Conservation (phyloP, 2,329 filamentous ascomycete genomes). For the Fusarium phyllophilum region DNA sequence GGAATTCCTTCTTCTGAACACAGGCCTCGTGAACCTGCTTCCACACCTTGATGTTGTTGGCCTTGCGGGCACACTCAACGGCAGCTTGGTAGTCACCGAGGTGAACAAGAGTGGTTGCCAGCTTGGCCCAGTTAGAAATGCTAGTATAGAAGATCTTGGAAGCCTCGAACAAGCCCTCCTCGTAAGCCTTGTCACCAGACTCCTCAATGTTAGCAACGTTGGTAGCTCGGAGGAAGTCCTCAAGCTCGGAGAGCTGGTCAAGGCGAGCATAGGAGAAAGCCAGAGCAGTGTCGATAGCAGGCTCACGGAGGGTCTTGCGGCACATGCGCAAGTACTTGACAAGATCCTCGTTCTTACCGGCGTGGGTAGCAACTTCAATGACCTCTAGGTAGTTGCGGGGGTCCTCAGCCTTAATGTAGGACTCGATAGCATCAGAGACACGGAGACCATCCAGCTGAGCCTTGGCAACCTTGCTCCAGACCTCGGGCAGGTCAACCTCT, state of each 20-base stretch:
- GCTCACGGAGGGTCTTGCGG: conserved; percentile 94
- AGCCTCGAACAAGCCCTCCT: conserved; percentile 92
- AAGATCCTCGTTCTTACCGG: conserved; percentile 97
- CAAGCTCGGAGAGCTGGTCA: conserved; percentile 90
- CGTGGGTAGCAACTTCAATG: conserved; percentile 93
- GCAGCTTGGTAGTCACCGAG: conserved; percentile 96
- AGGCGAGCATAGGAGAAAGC: conserved; percentile 94
- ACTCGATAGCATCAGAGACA: conserved; percentile 91
- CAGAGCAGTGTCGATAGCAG: conserved; percentile 90
- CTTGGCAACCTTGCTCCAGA: conserved; percentile 99
- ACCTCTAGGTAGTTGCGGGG: conserved; percentile 94
- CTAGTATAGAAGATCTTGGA: conserved; percentile 99
- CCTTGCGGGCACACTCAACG: conserved; percentile 96
- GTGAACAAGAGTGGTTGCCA: conserved; percentile 97
- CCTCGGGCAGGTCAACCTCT: conserved; percentile 90
- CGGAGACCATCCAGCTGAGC: conserved; percentile 96
- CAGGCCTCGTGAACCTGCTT: conserved; percentile 98
- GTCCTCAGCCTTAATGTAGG: conserved; percentile 95
- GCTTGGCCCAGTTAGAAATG: conserved; percentile 99
- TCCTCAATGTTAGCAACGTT: conserved; percentile 97
- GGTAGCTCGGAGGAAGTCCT: conserved; percentile 92
- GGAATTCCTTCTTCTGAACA: conserved; percentile 98
- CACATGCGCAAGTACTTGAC: conserved; percentile 98
- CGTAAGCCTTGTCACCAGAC: conserved; percentile 97
- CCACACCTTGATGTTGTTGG: conserved; percentile 99